phyloP scores from a whole-genome alignment of 1,139 yeast species.

The Candida sanyaensis region DNA sequence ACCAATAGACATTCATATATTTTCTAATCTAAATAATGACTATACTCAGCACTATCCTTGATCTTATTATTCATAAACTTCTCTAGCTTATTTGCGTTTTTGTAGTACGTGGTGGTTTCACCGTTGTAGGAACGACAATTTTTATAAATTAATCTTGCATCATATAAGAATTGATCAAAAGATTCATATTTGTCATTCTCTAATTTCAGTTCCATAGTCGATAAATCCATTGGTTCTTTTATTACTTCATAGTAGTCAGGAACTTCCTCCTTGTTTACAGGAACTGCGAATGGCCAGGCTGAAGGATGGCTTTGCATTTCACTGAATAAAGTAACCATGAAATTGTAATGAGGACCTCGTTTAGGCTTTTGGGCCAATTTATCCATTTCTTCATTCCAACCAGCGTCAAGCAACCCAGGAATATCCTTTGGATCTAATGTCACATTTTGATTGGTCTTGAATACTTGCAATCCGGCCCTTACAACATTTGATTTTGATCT shows the following conservation, averaged over 20 bases:
- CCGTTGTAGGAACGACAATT: constrained; percentile 90
- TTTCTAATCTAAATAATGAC: constrained; percentile 37
- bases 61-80: constrained; percentile 81
- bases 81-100: constrained; percentile 88
- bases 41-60: constrained; percentile 78
- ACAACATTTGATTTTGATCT: constrained; percentile 80
- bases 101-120: constrained; percentile 86
- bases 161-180: constrained; percentile 90
- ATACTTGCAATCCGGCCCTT: constrained; percentile 77
- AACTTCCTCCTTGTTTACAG: constrained; percentile 92
- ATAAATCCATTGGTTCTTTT: constrained; percentile 97
- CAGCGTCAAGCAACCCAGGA: constrained; percentile 89
- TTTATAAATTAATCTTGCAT: constrained; percentile 80
- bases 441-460: constrained; percentile 55
- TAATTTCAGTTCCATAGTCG: constrained; percentile 91
- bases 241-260: constrained; percentile 96
- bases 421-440: constrained; percentile 61
- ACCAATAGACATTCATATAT: no score
- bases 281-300: constrained; percentile 98
- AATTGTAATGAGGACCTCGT: constrained; percentile 91
- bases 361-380: constrained; percentile 93
- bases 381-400: constrained; percentile 99
- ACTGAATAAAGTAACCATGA: constrained; percentile 83
- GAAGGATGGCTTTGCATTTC: constrained; percentile 94
- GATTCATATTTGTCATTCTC: constrained; percentile 90